Evolutionary conservation across 2,329 filamentous ascomycete species (phyloP).

Genomic region (Diaporthe citriasiana): DNA sequence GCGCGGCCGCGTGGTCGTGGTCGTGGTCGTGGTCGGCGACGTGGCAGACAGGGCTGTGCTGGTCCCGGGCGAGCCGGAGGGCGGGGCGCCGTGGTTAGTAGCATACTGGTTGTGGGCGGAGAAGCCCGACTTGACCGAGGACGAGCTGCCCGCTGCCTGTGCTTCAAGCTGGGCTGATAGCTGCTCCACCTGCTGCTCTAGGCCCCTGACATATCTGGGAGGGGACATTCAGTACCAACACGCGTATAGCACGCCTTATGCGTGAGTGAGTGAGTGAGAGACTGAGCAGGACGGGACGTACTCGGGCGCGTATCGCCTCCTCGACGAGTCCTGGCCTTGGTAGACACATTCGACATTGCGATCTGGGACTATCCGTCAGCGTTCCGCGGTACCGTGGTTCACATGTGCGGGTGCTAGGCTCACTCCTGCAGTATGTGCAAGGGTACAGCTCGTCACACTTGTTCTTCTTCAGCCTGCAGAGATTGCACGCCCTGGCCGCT

Average conservation of each 20-base stretch:
- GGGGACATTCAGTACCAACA: slow-evolving; percentile 23
- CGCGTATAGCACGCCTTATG: neutral
- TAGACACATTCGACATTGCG: slow-evolving; percentile 49
- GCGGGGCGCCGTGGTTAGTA: slow-evolving; percentile 41
- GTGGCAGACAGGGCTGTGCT: slow-evolving; percentile 42
- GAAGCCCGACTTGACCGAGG: slow-evolving; percentile 34
- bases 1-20: slow-evolving; percentile 46
- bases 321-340: slow-evolving; percentile 46
- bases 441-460: slow-evolving; percentile 59
- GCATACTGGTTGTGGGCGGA: slow-evolving; percentile 26
- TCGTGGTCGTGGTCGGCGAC: slow-evolving; percentile 44
- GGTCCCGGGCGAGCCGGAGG: slow-evolving; percentile 39
- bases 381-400: neutral
- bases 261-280: neutral
- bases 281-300: slow-evolving; percentile 35
- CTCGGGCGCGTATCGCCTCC: slow-evolving; percentile 46
- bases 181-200: slow-evolving; percentile 40
- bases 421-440: slow-evolving; percentile 60
- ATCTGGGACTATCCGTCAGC: slow-evolving; percentile 35
- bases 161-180: slow-evolving; percentile 37
- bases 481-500: slow-evolving; percentile 61
- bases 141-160: slow-evolving; percentile 20
- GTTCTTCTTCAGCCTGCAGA: slow-evolving; percentile 63
- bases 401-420: slow-evolving; percentile 39
- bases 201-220: slow-evolving; percentile 46